These are phyloP conservation scores for Neonectria neomacrospora DNA, from an alignment of 2,329 filamentous ascomycete genomes.

Conservation along the genomic window DNA sequence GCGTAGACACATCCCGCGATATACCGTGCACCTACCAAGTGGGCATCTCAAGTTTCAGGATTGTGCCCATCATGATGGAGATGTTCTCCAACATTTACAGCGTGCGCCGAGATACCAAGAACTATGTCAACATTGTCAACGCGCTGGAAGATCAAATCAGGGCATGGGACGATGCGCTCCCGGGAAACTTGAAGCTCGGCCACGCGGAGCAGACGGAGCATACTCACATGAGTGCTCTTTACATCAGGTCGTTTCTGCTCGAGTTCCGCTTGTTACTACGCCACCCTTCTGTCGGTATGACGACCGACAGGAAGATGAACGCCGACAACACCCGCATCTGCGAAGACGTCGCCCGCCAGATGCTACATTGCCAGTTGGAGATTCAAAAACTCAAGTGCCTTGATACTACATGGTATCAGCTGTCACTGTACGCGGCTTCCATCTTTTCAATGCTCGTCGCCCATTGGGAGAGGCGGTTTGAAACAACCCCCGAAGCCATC, in stretches of 20 bases:
- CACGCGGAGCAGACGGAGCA: constrained; percentile 53
- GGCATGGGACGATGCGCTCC: constrained; percentile 72
- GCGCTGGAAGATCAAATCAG: constrained; percentile 73
- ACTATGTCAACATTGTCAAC: constrained; percentile 72
- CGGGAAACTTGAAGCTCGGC: constrained; percentile 66
- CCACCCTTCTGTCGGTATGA: constrained; percentile 70
- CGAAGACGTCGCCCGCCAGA: constrained; percentile 71
- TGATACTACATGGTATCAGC: constrained; percentile 82
- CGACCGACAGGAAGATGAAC: constrained; percentile 64
- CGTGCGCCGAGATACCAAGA: constrained; percentile 69
- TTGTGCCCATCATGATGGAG: constrained; percentile 75
- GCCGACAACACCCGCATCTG: constrained; percentile 73
- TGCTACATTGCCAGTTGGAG: constrained; percentile 69
- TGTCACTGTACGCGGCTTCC: constrained; percentile 76
- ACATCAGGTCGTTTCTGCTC: constrained; percentile 63
- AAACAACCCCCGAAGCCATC: constrained; percentile 68
- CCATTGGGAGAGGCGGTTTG: constrained; percentile 73
- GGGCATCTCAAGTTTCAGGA: constrained; percentile 72
- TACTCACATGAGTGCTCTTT: constrained; percentile 64
- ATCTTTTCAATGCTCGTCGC: constrained; percentile 79
- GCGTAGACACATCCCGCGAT: constrained; percentile 64
- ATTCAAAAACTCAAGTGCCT: constrained; percentile 73
- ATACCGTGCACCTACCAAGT: constrained; percentile 75
- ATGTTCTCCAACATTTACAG: constrained; percentile 83
- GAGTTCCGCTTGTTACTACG: constrained; percentile 70